These are phyloP conservation scores for Chamaecyparis obtusa DNA, from an alignment of 75 land plant species.

Conservation along the genomic window DNA sequence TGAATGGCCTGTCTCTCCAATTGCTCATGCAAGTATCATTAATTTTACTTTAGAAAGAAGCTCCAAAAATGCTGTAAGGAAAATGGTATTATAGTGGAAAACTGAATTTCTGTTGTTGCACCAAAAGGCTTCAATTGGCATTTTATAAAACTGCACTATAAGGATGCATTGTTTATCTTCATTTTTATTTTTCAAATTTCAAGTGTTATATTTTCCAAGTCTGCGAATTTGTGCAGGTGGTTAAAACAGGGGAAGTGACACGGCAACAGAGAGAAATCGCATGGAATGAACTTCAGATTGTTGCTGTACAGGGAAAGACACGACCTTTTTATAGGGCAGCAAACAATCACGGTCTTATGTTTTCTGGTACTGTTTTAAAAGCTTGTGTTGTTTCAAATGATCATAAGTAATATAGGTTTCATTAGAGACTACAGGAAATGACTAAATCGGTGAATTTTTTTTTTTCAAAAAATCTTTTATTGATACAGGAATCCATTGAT, in stretches of 20 bases:
- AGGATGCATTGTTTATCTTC: background rate
- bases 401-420: background rate
- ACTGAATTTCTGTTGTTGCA: background rate
- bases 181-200: background rate
- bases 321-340: slow-evolving; percentile 77
- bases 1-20: background rate
- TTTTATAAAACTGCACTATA: background rate
- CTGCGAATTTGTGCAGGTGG: slow-evolving; percentile 45
- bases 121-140: background rate
- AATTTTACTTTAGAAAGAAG: background rate
- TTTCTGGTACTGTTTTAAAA: slow-evolving; percentile 63
- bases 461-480: background rate
- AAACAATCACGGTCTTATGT: slow-evolving; percentile 73
- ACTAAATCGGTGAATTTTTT: background rate
- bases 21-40: background rate
- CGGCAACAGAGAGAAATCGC: slow-evolving; percentile 64
- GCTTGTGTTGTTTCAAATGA: background rate
- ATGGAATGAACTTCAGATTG: slow-evolving; percentile 78
- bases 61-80: background rate
- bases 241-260: slow-evolving; percentile 73
- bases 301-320: slow-evolving; percentile 60
- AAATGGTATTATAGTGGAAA: background rate
- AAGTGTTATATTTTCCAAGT: background rate
- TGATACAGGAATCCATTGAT: background rate
- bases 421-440: background rate